These are phyloP conservation scores for Myxozyma monticola DNA, from an alignment of 805 yeast species.

Conservation along the genomic window DNA sequence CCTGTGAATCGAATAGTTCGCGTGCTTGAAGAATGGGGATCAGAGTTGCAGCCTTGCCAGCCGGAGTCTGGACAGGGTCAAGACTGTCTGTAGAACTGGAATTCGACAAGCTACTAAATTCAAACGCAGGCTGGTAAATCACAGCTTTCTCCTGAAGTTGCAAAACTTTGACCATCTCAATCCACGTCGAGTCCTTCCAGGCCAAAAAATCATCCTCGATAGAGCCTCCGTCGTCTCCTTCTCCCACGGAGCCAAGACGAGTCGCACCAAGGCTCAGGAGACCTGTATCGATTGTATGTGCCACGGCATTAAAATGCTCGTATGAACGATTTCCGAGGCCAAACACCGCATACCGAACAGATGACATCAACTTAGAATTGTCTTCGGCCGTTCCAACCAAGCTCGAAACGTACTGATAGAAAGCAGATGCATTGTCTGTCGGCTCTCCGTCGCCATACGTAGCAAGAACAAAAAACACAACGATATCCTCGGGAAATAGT, in stretches of 20 bases:
- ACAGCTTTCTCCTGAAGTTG: conserved; percentile 76
- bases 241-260: conserved; percentile 71
- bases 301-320: conserved; percentile 84
- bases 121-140: conserved; percentile 67
- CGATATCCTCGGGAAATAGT: conserved; percentile 55
- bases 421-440: conserved; percentile 83
- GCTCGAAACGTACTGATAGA: conserved; percentile 58
- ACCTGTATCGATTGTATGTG: conserved; percentile 52
- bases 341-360: conserved; percentile 68
- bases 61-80: conserved; percentile 46
- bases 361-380: conserved; percentile 53
- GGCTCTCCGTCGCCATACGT: conserved; percentile 99
- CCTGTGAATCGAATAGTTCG: conserved; percentile 63
- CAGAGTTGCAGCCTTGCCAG: conserved; percentile 88
- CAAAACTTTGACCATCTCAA: conserved; percentile 59
- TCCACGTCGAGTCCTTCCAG: conserved; percentile 83
- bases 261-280: conserved; percentile 66
- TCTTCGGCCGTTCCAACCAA: conserved; percentile 38
- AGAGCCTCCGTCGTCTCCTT: conserved; percentile 96
- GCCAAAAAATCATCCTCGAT: conserved; percentile 91
- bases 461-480: conserved; percentile 74
- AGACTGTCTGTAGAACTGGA: conserved; percentile 30
- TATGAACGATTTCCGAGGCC: conserved; percentile 95
- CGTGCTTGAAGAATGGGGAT: conserved; percentile 60
- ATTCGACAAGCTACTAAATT: no score